Evolutionary conservation across 2,329 filamentous ascomycete species (phyloP), one percentile per base, ranked within the genome.

Genomic region (Alternaria brassicicola): DNA sequence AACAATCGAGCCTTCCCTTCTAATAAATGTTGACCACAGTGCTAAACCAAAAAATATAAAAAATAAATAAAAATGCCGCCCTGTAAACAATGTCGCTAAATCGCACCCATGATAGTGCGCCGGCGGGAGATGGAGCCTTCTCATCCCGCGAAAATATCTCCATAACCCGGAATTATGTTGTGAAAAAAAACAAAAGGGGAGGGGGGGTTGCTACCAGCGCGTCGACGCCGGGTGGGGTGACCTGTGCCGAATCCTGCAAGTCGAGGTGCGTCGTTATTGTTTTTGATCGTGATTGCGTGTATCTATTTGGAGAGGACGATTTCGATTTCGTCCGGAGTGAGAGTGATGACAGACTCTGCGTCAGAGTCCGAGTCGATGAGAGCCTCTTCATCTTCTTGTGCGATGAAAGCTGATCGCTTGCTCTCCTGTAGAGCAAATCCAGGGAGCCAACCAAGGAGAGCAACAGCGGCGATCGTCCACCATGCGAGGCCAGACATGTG

Each of bases 401-500:
- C 38, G 5, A 49, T 47, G 56, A 66, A 67, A 13, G 61, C 53
- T 19, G 65, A 43, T 38, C 66, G 70, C 59, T 68, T 81, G 13
- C 84, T 82, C 69, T 94, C 90, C 33, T 87, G 87, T 78, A 97
- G 90, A 74, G 87, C 87, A 59, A 71, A 65, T 5, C 73, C 71
- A 12, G 75, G 75, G 17, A 69, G 62, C 72, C 75, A 77, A 43
- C 93, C 95, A 13, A 87, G 77, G 10, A 92, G 78, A 31, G 92
- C 91, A 30, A 97, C 87, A 3, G 90, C 70, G 8, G 90, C 92
- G 64, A 89, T 93, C 61, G 88, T 88, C 95, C 95, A 99, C 94
- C 95, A 99, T 0, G 93, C 90, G 31, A 97, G 83, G 19, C 93
- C 93, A 4, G 93, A 94, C 74, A 92, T 94, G 33, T 93, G 93